Evolutionary conservation across 768 basidiomycete species (phyloP), one percentile per base, ranked within the genome.

Genomic region (Calocera cornea): DNA sequence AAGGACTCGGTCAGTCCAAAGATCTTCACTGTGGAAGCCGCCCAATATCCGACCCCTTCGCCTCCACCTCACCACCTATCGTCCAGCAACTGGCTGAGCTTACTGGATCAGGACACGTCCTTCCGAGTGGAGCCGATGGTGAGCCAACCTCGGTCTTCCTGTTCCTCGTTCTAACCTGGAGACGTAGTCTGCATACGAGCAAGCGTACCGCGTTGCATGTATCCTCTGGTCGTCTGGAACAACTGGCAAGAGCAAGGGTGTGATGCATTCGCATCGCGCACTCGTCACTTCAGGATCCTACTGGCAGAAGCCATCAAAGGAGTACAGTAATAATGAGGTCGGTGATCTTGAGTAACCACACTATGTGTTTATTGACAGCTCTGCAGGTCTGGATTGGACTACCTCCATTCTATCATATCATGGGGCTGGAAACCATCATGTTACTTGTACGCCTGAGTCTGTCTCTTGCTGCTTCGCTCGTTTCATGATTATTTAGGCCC

Each of bases 161-260:
- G n/a, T 17, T 27, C 5, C 19, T 10, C 36, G 60, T 5, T 54
- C 64, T n/a, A 71, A 69, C 65, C 67, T 33, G 2, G n/a, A 65
- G 54, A 49, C 65, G 33, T 38, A 29, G 44, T 34, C 64, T 0
- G 68, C 68, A 1, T 44, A 69, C 17, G 72, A 74, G 64, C 71
- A 68, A 22, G 50, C 67, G 1, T 29, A 69, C 7, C 70, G 72
- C 1, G 70, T 70, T 10, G 72, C 73, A 10, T 66, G 73, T 68
- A 72, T 74, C 40, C 70, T 74, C 54, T 74, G 73, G 73, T 68
- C 67, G 5, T 71, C 71, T 0, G 73, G 73, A 0, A 73, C 72
- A 31, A 71, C 69, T 5, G 73, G 73, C 49, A 72, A 73, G 69
- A 69, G 68, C 64, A 74, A 74, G 66, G 73, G 73, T 12, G 73